Percentiles rank a stretch among this genome's conserved stretches.
Evolutionary conservation across 306 rosid genomes (phyloP).

Genomic region (apple (Malus domestica)): ASM211411v1 NC_041795.1:35677001-35677500

Average conservation of each 20-base stretch:
- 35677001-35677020: conserved; percentile 83
- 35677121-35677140: conserved; percentile 56
- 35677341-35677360: conserved; percentile 62
- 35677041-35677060: conserved; percentile 62
- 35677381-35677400: conserved; percentile 65
- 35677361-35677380: conserved; percentile 70
- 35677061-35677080: conserved; percentile 66
- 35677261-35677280: neutral
- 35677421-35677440: conserved; percentile 31
- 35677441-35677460: conserved; percentile 29
- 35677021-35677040: conserved; percentile 77
- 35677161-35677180: conserved; percentile 36
- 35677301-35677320: conserved; percentile 17
- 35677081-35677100: conserved; percentile 68
- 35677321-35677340: conserved; percentile 57
- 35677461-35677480: conserved; percentile 47
- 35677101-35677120: conserved; percentile 51
- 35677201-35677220: conserved; percentile 12
- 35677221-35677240: neutral
- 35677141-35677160: conserved; percentile 44
- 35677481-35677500: conserved; percentile 49
- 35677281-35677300: too few species aligned
- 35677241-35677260: conserved; percentile 16
- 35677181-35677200: conserved; percentile 44
- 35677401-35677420: conserved; percentile 36